These are phyloP conservation scores for Diplotaxis tenuifolia DNA, from an alignment of 345 rosid species.

Conservation along the genomic window DNA sequence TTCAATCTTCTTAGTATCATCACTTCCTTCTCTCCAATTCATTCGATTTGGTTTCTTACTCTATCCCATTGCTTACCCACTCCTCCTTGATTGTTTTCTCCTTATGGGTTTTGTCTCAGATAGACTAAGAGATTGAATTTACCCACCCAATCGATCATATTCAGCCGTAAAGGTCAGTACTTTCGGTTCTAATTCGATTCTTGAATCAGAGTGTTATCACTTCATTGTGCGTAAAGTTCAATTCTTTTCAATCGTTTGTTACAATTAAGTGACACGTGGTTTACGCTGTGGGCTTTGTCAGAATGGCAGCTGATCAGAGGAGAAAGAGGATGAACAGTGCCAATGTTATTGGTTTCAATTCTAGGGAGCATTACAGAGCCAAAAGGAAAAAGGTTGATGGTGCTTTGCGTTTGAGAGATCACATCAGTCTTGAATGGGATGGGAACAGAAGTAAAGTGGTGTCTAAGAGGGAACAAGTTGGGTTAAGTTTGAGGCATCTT, in stretches of 20 bases:
- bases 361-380: constrained; percentile 54
- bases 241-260: background rate
- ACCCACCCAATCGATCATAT: constrained; percentile 10
- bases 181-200: background rate
- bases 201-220: constrained; percentile 13
- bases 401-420: constrained; percentile 55
- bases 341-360: constrained; percentile 50
- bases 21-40: too few species aligned
- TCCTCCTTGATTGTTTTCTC: background rate
- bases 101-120: constrained; percentile 10
- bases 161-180: constrained; percentile 21
- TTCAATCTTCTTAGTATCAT: too few species aligned
- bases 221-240: constrained; percentile 7
- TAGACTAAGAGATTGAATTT: constrained; percentile 1
- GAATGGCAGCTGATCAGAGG: constrained; percentile 87
- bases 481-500: constrained; percentile 60
- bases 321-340: constrained; percentile 71
- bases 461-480: constrained; percentile 86
- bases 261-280: too few species aligned
- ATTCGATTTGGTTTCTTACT: constrained; percentile 10
- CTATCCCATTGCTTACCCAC: constrained; percentile 6
- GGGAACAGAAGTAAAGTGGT: constrained; percentile 53
- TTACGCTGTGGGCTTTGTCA: constrained; percentile 25
- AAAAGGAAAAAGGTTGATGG: constrained; percentile 63
- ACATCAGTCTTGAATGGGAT: constrained; percentile 88